Conservation (phyloP, 164 flowering plant genomes). For the Sedum album region DNA sequence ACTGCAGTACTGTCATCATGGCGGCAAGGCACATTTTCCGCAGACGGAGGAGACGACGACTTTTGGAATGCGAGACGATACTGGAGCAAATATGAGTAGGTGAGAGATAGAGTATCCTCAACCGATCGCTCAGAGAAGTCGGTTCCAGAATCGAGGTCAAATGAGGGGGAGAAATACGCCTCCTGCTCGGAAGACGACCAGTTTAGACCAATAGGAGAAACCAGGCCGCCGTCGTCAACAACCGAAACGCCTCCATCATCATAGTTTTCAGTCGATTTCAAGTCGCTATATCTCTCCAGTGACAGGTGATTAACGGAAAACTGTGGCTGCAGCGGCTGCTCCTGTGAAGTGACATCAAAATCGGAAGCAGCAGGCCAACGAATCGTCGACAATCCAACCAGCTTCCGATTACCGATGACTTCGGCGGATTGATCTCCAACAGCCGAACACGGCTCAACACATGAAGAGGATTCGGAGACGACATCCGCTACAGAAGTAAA, state of each 20-base stretch:
- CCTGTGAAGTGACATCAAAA: slow-evolving; percentile 1
- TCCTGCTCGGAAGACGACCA: slow-evolving; percentile 21
- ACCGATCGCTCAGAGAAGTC: slow-evolving; percentile 57
- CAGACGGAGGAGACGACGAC: slow-evolving; percentile 11
- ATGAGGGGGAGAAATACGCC: slow-evolving; percentile 38
- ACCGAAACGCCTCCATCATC: slow-evolving; percentile 2
- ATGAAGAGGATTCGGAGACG: slow-evolving; percentile 26
- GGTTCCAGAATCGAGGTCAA: slow-evolving; percentile 41
- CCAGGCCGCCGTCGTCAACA: slow-evolving; percentile 4
- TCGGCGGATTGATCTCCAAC: slow-evolving; percentile 8
- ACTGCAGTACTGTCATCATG: not conserved
- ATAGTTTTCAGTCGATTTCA: not conserved
- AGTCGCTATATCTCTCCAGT: not conserved
- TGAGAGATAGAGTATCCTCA: slow-evolving; percentile 37
- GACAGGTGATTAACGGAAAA: not conserved
- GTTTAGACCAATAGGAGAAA: slow-evolving; percentile 20
- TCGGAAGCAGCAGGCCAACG: not conserved
- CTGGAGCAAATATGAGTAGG: slow-evolving; percentile 41
- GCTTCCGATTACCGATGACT: slow-evolving; percentile 12
- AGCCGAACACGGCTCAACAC: slow-evolving; percentile 33
- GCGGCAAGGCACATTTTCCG: not conserved
- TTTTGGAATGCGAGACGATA: slow-evolving; percentile 41
- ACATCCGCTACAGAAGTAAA: slow-evolving; percentile 5
- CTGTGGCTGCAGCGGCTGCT: not conserved
- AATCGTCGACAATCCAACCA: not conserved